Conservation (phyloP, 2,329 filamentous ascomycete species). For the Monilinia fructigena region DNA sequence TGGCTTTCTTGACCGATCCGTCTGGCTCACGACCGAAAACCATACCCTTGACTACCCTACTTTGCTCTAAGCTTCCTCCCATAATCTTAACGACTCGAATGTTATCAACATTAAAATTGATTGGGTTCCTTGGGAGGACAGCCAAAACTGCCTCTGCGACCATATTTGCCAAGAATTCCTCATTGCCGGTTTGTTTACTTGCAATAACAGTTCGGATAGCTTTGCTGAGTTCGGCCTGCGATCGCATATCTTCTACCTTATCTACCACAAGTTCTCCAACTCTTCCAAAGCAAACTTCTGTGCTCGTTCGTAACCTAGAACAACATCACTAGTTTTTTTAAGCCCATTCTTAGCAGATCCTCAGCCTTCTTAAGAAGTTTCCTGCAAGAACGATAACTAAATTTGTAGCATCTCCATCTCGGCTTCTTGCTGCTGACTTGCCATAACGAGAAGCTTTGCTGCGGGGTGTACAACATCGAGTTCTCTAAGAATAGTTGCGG, state of each 20-base stretch:
- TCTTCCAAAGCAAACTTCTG: constrained; percentile 82
- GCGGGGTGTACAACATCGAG: constrained; percentile 98
- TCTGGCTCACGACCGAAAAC: constrained; percentile 97
- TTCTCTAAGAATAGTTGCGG: constrained; percentile 94
- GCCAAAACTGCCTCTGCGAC: constrained; percentile 83
- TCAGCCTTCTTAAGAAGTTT: constrained; percentile 94
- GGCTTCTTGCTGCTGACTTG: constrained; percentile 95
- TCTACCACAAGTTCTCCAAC: constrained; percentile 87
- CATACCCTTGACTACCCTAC: constrained; percentile 94
- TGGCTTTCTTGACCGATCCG: constrained; percentile 84
- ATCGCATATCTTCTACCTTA: constrained; percentile 80
- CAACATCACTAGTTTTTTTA: constrained; percentile 98
- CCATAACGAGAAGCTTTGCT: constrained; percentile 97
- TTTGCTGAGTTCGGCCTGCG: constrained; percentile 84
- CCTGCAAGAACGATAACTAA: constrained; percentile 94
- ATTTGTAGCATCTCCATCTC: constrained; percentile 99
- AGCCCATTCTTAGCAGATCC: constrained; percentile 90
- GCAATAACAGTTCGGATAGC: constrained; percentile 93
- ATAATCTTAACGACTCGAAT: constrained; percentile 99
- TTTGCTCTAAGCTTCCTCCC: constrained; percentile 93
- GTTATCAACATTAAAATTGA: constrained; percentile 98
- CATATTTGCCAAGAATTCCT: constrained; percentile 81
- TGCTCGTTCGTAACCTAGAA: constrained; percentile 92
- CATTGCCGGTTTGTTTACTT: constrained; percentile 93
- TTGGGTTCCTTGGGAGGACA: constrained; percentile 91